These are phyloP conservation scores for Hemileccinum rubropunctum DNA, from an alignment of 768 basidiomycete genomes.

Conservation along the genomic window DNA sequence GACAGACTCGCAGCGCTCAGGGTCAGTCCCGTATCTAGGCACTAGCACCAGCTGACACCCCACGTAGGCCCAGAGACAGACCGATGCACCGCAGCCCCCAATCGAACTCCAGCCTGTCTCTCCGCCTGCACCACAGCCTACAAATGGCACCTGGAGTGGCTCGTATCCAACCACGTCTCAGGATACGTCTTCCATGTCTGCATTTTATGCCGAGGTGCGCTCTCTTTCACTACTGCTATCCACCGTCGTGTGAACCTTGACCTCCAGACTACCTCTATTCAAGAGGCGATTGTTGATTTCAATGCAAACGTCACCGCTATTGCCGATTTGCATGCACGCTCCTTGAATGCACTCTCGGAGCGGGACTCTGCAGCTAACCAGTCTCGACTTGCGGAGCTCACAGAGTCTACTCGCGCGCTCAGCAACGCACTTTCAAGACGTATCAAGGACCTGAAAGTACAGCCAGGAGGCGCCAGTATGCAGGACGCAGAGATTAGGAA, in stretches of 20 bases:
- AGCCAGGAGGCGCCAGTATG: constrained; percentile 29
- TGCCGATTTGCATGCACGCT: constrained; percentile 48
- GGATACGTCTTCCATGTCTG: constrained; percentile 28
- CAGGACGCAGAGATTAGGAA: constrained; percentile 48
- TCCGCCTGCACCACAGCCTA: constrained; percentile 1
- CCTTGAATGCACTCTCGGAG: constrained; percentile 49
- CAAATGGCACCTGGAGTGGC: constrained; percentile 3
- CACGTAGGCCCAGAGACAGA: constrained; percentile 53
- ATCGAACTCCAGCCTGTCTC: constrained; percentile 28
- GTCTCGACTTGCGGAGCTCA: constrained; percentile 54
- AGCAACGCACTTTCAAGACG: constrained; percentile 56
- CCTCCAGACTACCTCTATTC: constrained; percentile 45
- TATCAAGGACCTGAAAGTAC: constrained; percentile 53
- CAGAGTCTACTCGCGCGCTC: constrained; percentile 57
- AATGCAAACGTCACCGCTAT: constrained; percentile 45
- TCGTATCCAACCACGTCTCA: too few species aligned
- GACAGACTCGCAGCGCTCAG: constrained; percentile 85
- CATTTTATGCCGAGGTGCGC: constrained; percentile 34
- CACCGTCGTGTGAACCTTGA: neutral
- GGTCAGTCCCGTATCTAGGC: constrained; percentile 49
- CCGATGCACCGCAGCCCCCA: constrained; percentile 22
- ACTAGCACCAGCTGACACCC: constrained; percentile 33
- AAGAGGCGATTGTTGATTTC: constrained; percentile 44
- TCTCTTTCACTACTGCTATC: neutral
- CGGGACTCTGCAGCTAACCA: constrained; percentile 38